These are phyloP conservation scores for Aureococcus anophagefferens DNA, from an alignment of 108 stramenopile species.

Conservation along the genomic window DNA sequence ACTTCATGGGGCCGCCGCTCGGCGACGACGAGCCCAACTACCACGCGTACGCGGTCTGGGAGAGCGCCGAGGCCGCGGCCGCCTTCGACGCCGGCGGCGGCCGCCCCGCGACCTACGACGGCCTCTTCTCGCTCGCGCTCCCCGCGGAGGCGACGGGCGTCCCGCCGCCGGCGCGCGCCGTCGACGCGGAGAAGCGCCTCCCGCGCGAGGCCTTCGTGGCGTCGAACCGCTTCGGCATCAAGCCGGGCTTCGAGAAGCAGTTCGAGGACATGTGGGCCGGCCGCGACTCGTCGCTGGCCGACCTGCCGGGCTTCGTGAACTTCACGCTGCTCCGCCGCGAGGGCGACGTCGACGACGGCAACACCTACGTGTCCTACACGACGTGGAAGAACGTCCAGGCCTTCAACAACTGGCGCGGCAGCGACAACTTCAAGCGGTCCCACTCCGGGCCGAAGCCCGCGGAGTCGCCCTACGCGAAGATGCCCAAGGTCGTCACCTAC, in stretches of 20 bases:
- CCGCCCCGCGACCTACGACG: too few relatives aligned
- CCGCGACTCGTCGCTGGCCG: constrained; percentile 50
- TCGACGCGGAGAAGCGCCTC: constrained; percentile 51
- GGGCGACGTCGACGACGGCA: constrained; percentile 49
- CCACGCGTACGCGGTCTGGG: too few relatives aligned
- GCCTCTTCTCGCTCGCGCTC: too few relatives aligned
- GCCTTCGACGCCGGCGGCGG: too few relatives aligned
- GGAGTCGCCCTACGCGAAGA: too few relatives aligned
- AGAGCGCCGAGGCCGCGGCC: too few relatives aligned
- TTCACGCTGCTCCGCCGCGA: constrained; percentile 67
- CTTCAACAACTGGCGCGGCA: constrained; percentile 57
- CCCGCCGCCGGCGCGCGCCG: too few relatives aligned
- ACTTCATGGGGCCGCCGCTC: too few relatives aligned
- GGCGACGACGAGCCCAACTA: too few relatives aligned
- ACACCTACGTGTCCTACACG: constrained; percentile 52
- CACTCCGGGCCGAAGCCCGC: constrained; percentile 28
- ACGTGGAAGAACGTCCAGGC: constrained; percentile 62
- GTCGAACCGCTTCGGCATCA: constrained; percentile 68
- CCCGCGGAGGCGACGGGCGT: too few relatives aligned
- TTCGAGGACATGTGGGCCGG: constrained; percentile 69
- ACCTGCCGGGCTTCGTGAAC: constrained; percentile 65
- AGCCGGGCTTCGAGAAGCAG: constrained; percentile 28
- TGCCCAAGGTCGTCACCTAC: too few relatives aligned
- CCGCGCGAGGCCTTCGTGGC: constrained; percentile 69
- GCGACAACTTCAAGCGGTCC: constrained; percentile 49